phyloP scores from a whole-genome alignment of 306 rosid species.

The Astragalus membranaceus region DNA sequence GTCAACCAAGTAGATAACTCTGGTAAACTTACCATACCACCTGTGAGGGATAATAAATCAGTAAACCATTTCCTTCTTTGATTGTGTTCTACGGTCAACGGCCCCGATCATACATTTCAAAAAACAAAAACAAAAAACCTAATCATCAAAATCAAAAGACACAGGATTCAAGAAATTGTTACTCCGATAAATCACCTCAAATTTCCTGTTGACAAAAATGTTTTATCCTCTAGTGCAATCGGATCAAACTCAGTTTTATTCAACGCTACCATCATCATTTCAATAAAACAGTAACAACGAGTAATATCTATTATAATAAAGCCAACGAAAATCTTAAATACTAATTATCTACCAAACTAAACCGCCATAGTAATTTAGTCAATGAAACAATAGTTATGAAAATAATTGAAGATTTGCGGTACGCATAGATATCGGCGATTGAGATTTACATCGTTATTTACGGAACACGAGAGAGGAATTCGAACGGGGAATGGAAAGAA shows the following conservation, averaged over 20 bases:
- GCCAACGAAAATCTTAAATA: not conserved
- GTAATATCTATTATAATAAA: not conserved
- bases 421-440: not conserved
- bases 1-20: no score
- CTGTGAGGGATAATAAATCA: not conserved
- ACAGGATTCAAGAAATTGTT: not conserved
- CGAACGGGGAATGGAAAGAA: not conserved
- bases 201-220: not conserved
- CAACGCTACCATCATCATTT: not conserved
- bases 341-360: not conserved
- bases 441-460: not conserved
- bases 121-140: not conserved
- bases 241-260: not conserved
- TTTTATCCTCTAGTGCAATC: not conserved
- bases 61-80: not conserved
- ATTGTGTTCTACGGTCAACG: not conserved
- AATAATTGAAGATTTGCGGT: not conserved
- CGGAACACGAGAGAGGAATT: not conserved
- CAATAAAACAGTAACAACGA: slow-evolving; percentile 10
- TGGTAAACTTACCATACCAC: no score
- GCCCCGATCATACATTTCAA: not conserved
- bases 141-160: not conserved
- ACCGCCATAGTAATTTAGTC: not conserved
- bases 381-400: not conserved
- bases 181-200: not conserved